Conservation (phyloP, 2,329 filamentous ascomycete genomes). For the Penicillium palitans region DNA sequence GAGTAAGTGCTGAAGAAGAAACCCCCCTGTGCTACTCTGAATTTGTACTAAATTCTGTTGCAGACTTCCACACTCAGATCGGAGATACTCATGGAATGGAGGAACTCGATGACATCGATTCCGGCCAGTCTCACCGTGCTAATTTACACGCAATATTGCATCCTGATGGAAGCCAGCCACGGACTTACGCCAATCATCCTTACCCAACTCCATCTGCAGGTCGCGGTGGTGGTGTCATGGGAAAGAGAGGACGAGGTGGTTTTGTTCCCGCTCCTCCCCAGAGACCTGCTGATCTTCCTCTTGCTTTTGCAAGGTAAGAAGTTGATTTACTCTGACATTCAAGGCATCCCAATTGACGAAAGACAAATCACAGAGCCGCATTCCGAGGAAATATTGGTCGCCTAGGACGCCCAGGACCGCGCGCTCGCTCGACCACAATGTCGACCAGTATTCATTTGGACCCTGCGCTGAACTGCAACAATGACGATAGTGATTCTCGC, state of each 20-base stretch:
- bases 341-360: background rate
- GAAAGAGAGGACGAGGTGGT: background rate
- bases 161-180: background rate
- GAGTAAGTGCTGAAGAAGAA: background rate
- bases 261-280: background rate
- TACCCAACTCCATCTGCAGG: background rate
- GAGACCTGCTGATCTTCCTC: background rate
- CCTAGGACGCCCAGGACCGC: background rate
- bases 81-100: background rate
- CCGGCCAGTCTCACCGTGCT: conserved; percentile 3
- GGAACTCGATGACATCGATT: conserved; percentile 1
- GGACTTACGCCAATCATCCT: background rate
- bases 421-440: background rate
- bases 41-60: background rate
- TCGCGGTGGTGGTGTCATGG: background rate
- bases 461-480: conserved; percentile 3
- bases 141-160: conserved; percentile 1
- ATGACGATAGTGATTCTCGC: background rate
- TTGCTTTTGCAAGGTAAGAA: background rate
- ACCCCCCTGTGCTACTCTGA: background rate
- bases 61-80: background rate
- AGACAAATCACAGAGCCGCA: background rate
- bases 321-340: background rate
- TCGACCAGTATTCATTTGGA: background rate
- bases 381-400: background rate